Evolutionary conservation across 1,284 basidiomycete genomes (phyloP).

Genomic region (Cutaneotrichosporon cyanovorans): DNA sequence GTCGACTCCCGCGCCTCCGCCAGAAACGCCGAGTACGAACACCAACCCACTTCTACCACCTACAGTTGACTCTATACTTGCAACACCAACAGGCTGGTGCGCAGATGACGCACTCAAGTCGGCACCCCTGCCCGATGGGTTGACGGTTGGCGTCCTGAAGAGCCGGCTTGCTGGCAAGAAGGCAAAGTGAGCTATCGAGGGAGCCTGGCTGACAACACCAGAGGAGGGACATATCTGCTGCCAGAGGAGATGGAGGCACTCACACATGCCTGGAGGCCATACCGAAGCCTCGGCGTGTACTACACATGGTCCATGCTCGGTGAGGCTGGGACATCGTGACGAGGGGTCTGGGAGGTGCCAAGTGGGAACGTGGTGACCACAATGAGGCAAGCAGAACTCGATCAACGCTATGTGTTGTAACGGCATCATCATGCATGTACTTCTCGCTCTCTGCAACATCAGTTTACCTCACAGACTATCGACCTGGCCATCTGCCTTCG

Average conservation of each 20-base stretch:
- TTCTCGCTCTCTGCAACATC: too few species aligned
- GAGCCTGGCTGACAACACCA: conserved; percentile 10
- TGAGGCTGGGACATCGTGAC: conserved; percentile 5
- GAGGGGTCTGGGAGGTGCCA: too few species aligned
- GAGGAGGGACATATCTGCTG: conserved; percentile 66
- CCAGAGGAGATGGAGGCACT: conserved; percentile 74
- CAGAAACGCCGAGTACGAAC: conserved; percentile 8
- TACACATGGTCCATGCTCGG: conserved; percentile 45
- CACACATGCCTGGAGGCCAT: conserved; percentile 69
- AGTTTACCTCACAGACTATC: too few species aligned
- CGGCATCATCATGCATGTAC: too few species aligned
- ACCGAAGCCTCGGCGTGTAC: conserved; percentile 59
- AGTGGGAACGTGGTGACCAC: too few species aligned
- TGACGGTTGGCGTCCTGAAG: conserved; percentile 58
- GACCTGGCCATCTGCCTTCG: too few species aligned
- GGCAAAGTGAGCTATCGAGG: conserved; percentile 54
- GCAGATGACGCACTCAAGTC: conserved; percentile 11
- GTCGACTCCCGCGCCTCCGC: conserved; percentile 13
- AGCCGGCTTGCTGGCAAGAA: conserved; percentile 68
- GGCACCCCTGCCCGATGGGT: conserved; percentile 54
- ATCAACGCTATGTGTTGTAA: too few species aligned
- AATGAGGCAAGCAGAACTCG: too few species aligned
- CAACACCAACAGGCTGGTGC: conserved; percentile 19
- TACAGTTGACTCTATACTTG: conserved; percentile 7
- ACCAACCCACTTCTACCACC: conserved; percentile 14